phyloP scores from a whole-genome alignment of 495 filamentous ascomycete genomes.

The Oidiodendron maius region DNA sequence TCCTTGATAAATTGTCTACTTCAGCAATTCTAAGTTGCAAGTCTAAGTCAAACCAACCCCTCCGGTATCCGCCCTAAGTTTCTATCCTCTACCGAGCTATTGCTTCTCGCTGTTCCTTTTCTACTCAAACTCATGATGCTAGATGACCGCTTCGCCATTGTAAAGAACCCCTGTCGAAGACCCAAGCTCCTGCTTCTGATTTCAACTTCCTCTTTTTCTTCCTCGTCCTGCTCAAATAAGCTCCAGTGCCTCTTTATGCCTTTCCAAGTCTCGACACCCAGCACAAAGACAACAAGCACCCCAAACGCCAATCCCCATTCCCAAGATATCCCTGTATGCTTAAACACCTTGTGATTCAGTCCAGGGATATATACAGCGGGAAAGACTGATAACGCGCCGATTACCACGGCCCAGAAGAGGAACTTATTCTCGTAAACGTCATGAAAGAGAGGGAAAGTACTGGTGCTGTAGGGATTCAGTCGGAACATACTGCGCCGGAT shows the following conservation, averaged over 20 bases:
- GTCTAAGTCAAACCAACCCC: too few species aligned
- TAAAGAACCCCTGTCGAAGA: conserved; percentile 33
- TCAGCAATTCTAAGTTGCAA: too few species aligned
- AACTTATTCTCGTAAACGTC: conserved; percentile 63
- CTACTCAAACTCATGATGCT: conserved; percentile 14
- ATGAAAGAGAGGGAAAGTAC: conserved; percentile 44
- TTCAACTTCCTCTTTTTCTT: conserved; percentile 8
- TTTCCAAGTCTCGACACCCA: conserved; percentile 59
- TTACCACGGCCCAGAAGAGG: conserved; percentile 62
- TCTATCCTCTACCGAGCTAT: too few species aligned
- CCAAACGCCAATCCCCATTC: conserved; percentile 58
- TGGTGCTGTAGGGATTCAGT: conserved; percentile 42
- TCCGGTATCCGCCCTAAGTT: too few species aligned
- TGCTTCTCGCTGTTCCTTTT: conserved; percentile 6
- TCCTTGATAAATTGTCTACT: too few species aligned
- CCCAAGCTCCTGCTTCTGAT: conserved; percentile 13
- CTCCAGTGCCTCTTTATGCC: conserved; percentile 42
- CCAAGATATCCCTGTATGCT: conserved; percentile 62
- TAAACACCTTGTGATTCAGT: conserved; percentile 60
- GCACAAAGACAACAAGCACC: conserved; percentile 49
- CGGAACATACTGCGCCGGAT: conserved; percentile 58
- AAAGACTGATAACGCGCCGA: conserved; percentile 60
- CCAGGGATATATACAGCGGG: conserved; percentile 66
- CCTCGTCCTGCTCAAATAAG: conserved; percentile 14
- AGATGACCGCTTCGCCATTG: conserved; percentile 28